Evolutionary conservation across 305 asterid species (phyloP).

Genomic region (Fraxinus xanthoxyloides): DNA sequence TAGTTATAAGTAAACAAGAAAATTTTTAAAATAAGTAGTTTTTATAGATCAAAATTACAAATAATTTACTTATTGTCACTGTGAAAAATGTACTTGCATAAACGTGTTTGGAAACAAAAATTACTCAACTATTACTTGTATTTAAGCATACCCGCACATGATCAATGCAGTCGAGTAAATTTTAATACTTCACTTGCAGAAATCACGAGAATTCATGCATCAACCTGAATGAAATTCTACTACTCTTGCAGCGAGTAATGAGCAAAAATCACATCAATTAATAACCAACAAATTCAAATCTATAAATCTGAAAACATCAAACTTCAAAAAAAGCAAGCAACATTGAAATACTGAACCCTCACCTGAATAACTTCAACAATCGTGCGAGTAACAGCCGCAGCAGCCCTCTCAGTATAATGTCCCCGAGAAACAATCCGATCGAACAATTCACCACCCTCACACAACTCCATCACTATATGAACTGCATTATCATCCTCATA

Average conservation of each 20-base stretch:
- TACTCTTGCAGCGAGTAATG: not conserved
- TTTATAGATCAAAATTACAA: not conserved
- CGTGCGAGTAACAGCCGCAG: constrained; percentile 71
- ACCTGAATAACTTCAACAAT: constrained; percentile 89
- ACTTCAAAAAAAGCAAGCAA: not conserved
- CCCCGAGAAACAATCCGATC: constrained; percentile 81
- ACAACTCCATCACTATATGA: constrained; percentile 80
- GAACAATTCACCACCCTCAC: constrained; percentile 87
- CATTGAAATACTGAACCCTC: constrained; percentile 17
- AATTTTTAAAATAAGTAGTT: not conserved
- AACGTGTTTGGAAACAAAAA: too few species aligned
- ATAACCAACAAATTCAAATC: not conserved
- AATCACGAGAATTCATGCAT: not conserved
- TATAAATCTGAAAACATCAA: not conserved
- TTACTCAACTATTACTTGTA: too few species aligned
- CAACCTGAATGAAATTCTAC: not conserved
- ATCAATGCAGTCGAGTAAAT: not conserved
- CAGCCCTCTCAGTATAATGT: constrained; percentile 84
- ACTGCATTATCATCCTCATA: constrained; percentile 81
- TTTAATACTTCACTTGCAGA: not conserved
- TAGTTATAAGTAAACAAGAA: not conserved
- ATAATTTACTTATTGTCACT: not conserved
- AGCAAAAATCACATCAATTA: not conserved
- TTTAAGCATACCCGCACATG: not conserved
- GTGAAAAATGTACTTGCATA: not conserved